Percentiles rank a stretch among this genome's conserved stretches.
phyloP scores from a whole-genome alignment of 2,329 filamentous ascomycete genomes.

The Endocalyx cinctus region DNA sequence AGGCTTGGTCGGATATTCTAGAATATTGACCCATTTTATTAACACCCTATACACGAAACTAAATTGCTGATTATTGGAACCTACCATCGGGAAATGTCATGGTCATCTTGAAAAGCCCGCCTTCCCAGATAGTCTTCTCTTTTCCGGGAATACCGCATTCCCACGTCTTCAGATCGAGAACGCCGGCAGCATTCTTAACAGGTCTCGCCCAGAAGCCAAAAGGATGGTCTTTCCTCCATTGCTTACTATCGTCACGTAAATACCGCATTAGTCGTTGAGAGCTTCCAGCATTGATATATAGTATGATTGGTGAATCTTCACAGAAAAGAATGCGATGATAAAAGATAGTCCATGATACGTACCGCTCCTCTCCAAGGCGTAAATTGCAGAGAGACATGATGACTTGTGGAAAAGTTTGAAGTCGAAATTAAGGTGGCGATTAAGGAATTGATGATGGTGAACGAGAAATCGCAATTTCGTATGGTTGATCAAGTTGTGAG shows the following conservation, averaged over 20 bases:
- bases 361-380: slow-evolving; percentile 84
- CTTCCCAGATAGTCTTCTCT: slow-evolving; percentile 95
- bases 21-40: slow-evolving; percentile 12
- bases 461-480: no score
- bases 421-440: not conserved
- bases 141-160: slow-evolving; percentile 96
- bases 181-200: slow-evolving; percentile 69
- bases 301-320: no score
- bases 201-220: slow-evolving; percentile 97
- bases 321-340: no score
- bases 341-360: slow-evolving; percentile 29
- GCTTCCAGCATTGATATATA: no score
- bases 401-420: not conserved
- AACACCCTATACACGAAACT: not conserved
- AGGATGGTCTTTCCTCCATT: slow-evolving; percentile 94
- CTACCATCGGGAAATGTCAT: slow-evolving; percentile 90
- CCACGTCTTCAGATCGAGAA: slow-evolving; percentile 91
- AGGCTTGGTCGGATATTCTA: slow-evolving; percentile 97
- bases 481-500: no score
- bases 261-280: no score
- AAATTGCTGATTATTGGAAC: slow-evolving; percentile 29
- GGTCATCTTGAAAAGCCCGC: slow-evolving; percentile 92
- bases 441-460: not conserved
- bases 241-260: slow-evolving; percentile 73
- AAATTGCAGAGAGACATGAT: slow-evolving; percentile 84